Percentiles rank a stretch among this genome's conserved stretches.
Evolutionary conservation across 805 yeast species (phyloP).

Genomic region (Candida pseudoglaebosa): DNA sequence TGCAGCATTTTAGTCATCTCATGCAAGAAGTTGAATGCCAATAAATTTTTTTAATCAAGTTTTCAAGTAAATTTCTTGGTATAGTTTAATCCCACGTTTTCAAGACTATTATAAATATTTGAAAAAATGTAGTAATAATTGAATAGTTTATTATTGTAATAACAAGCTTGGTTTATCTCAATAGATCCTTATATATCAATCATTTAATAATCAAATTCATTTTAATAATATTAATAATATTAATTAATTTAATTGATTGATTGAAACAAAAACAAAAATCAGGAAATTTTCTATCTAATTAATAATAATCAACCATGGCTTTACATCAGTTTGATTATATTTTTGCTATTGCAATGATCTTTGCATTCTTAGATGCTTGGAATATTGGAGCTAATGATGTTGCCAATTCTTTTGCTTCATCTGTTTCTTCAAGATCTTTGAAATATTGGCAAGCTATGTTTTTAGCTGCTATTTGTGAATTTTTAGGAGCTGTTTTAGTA

Average conservation of each 20-base stretch:
- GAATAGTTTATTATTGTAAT: no score
- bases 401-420: slow-evolving; percentile 75
- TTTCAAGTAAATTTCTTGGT: slow-evolving; percentile 1
- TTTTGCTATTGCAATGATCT: slow-evolving; percentile 64
- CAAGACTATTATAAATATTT: not conserved
- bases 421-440: slow-evolving; percentile 66
- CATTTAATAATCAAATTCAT: no score
- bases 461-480: slow-evolving; percentile 66
- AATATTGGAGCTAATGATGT: slow-evolving; percentile 82
- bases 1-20: no score
- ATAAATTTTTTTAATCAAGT: not conserved
- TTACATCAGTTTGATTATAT: slow-evolving; percentile 62
- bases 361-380: slow-evolving; percentile 75
- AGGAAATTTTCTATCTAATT: no score
- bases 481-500: slow-evolving; percentile 68
- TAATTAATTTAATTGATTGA: no score
- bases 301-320: slow-evolving; percentile 25
- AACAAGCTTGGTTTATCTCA: no score
- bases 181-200: no score
- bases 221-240: no score
- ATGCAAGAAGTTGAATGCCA: not conserved
- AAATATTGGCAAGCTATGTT: slow-evolving; percentile 75
- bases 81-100: slow-evolving; percentile 1
- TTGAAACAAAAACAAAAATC: no score
- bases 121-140: no score